These are phyloP conservation scores for Coemansia sp. DNA, from an alignment of 192 early-diverging fungal genomes.

Conservation along the genomic window DNA sequence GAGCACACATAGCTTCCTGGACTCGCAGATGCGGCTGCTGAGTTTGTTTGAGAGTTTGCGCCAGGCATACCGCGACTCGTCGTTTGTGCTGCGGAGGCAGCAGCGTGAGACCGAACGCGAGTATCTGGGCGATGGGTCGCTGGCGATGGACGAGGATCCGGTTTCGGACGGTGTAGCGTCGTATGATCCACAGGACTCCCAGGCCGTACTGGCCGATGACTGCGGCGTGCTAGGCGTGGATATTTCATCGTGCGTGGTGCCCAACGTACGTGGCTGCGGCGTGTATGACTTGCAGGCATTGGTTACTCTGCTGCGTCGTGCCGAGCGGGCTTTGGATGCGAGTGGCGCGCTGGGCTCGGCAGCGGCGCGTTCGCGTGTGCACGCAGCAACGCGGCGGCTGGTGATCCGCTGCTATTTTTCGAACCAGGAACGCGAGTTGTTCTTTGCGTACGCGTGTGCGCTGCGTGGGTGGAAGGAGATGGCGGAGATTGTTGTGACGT, in stretches of 20 bases:
- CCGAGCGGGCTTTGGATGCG: constrained; percentile 42
- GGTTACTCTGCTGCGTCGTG: constrained; percentile 52
- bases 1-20: constrained; percentile 20
- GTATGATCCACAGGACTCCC: neutral
- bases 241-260: constrained; percentile 44
- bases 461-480: constrained; percentile 79
- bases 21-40: constrained; percentile 43
- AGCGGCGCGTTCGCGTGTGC: constrained; percentile 46
- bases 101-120: constrained; percentile 18
- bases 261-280: constrained; percentile 53
- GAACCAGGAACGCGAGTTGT: constrained; percentile 69
- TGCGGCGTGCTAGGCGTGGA: constrained; percentile 59
- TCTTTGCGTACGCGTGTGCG: constrained; percentile 59
- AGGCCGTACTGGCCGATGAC: constrained; percentile 65
- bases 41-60: constrained; percentile 37
- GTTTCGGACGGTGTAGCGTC: constrained; percentile 10
- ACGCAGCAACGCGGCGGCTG: constrained; percentile 54
- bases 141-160: constrained; percentile 28
- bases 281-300: constrained; percentile 69
- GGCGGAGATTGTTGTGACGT: constrained; percentile 58
- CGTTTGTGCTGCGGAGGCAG: constrained; percentile 10
- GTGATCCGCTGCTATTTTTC: constrained; percentile 60
- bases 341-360: constrained; percentile 41
- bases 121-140: constrained; percentile 9
- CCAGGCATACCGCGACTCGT: constrained; percentile 36